Evolutionary conservation across 805 yeast species (phyloP).

Genomic region (Tetrapisispora nanseiensis): DNA sequence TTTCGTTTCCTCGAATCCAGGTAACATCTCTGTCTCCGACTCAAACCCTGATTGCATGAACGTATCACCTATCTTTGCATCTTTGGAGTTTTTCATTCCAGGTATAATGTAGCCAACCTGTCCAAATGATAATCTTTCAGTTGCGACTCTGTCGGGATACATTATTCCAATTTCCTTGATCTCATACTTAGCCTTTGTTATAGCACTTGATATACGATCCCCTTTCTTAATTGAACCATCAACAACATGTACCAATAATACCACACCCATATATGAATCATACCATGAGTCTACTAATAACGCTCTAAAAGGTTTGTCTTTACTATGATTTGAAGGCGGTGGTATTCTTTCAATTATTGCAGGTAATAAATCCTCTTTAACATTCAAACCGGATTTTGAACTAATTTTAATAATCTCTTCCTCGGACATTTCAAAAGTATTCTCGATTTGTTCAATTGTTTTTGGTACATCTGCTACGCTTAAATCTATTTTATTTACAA

Average conservation of each 20-base stretch:
- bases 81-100: constrained; percentile 81
- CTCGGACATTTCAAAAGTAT: constrained; percentile 67
- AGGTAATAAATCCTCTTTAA: constrained; percentile 61
- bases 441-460: constrained; percentile 77
- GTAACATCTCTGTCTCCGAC: constrained; percentile 60
- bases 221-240: constrained; percentile 77
- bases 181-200: constrained; percentile 67
- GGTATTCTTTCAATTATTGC: constrained; percentile 75
- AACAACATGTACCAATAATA: constrained; percentile 70
- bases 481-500: constrained; percentile 84
- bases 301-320: constrained; percentile 47
- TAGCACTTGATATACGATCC: constrained; percentile 65
- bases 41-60: constrained; percentile 50
- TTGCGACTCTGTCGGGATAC: constrained; percentile 78
- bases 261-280: constrained; percentile 85
- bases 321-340: constrained; percentile 50
- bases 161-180: constrained; percentile 89
- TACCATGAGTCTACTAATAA: constrained; percentile 93
- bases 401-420: constrained; percentile 75
- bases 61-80: constrained; percentile 89
- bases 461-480: constrained; percentile 70
- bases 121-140: constrained; percentile 64
- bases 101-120: constrained; percentile 94
- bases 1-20: constrained; percentile 93
- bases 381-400: constrained; percentile 84